Percentiles rank a stretch among this genome's conserved stretches.
These are phyloP conservation scores for Vachellia collinsii DNA, from an alignment of 306 rosid genomes.

Conservation along the genomic window DNA sequence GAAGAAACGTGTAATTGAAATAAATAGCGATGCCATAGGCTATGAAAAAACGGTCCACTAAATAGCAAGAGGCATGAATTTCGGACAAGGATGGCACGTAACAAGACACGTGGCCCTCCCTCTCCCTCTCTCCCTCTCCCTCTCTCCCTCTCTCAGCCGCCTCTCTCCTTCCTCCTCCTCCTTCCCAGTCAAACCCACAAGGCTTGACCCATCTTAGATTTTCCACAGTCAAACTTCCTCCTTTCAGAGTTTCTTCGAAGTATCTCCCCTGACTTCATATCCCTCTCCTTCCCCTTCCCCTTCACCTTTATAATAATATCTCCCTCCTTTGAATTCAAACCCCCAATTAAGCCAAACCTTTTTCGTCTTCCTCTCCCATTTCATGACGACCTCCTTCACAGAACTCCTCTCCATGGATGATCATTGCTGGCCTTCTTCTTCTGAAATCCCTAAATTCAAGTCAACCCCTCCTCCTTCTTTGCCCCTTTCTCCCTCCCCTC, in stretches of 20 bases:
- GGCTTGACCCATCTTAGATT: slow-evolving; percentile 63
- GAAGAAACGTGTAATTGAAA: background rate
- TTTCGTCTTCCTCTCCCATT: slow-evolving; percentile 19
- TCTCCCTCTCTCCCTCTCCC: background rate
- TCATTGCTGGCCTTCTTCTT: slow-evolving; percentile 43
- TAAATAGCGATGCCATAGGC: background rate
- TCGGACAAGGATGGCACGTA: background rate
- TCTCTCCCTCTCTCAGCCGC: slow-evolving; percentile 22
- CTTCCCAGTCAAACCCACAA: slow-evolving; percentile 80
- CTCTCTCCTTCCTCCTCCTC: background rate
- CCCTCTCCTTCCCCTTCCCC: background rate
- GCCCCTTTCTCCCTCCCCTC: slow-evolving; percentile 56
- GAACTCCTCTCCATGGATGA: slow-evolving; percentile 54
- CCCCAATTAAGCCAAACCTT: background rate
- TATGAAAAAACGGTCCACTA: background rate
- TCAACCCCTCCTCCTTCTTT: slow-evolving; percentile 66
- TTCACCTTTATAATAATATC: background rate
- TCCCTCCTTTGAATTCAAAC: slow-evolving; percentile 30
- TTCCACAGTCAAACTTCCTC: slow-evolving; percentile 87
- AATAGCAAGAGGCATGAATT: background rate
- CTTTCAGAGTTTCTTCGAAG: slow-evolving; percentile 58
- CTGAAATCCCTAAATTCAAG: slow-evolving; percentile 68
- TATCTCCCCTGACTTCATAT: slow-evolving; percentile 40
- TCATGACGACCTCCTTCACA: slow-evolving; percentile 49
- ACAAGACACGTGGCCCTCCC: slow-evolving; percentile 27